Evolutionary conservation across 208 protist species (phyloP).

Genomic region (Leishmania turanica): DNA sequence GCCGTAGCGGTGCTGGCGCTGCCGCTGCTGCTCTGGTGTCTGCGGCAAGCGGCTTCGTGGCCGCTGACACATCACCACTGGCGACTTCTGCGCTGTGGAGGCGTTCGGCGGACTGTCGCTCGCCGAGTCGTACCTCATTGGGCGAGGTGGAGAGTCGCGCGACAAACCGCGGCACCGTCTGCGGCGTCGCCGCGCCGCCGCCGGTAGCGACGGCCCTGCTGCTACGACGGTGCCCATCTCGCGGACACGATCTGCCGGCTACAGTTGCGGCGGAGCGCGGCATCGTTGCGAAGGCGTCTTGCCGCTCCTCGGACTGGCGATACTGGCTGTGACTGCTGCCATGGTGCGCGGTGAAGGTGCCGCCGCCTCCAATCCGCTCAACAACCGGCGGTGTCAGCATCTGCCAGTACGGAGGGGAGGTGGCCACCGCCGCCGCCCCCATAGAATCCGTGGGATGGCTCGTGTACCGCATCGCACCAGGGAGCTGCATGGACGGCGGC

Average conservation of each 20-base stretch:
- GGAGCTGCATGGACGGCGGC: not conserved
- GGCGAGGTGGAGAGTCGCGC: slow-evolving; percentile 28
- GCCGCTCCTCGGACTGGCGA: not conserved
- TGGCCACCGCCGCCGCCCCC: not conserved
- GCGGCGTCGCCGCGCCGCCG: not conserved
- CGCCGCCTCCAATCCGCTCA: not conserved
- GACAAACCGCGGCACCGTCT: slow-evolving; percentile 39
- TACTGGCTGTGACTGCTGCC: not conserved
- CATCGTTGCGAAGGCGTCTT: not conserved
- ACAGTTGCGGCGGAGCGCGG: not conserved
- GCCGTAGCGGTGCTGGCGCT: not conserved
- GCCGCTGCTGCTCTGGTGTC: not conserved
- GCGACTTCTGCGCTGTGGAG: not conserved
- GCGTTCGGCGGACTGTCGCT: not conserved
- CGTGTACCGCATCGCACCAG: not conserved
- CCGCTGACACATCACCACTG: not conserved
- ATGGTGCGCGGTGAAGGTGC: not conserved
- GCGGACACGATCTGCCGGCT: slow-evolving; percentile 2
- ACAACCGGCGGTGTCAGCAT: not conserved
- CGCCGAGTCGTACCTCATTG: slow-evolving; percentile 23
- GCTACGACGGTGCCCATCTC: slow-evolving; percentile 6
- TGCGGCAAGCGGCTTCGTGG: not conserved
- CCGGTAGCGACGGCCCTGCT: not conserved
- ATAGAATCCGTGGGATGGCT: not conserved
- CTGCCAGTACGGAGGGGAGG: not conserved